Evolutionary conservation across 306 rosid species (phyloP).

Genomic region (Sphenostylis stenocarpa): DNA sequence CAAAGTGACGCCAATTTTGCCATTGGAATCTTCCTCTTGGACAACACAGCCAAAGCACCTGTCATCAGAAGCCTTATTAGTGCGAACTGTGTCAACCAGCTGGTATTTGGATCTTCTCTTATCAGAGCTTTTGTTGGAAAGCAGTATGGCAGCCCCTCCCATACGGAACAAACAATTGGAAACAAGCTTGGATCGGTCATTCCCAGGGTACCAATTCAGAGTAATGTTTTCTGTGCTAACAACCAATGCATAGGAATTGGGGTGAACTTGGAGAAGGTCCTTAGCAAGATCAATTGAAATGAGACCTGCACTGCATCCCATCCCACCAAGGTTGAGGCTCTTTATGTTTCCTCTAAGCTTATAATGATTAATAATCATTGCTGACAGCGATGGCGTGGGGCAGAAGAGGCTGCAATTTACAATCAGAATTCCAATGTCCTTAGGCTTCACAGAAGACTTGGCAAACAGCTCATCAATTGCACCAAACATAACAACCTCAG

Average conservation of each 20-base stretch:
- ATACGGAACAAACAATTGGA: slow-evolving; percentile 80
- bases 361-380: slow-evolving; percentile 82
- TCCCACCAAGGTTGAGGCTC: slow-evolving; percentile 83
- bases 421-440: slow-evolving; percentile 75
- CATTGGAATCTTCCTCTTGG: slow-evolving; percentile 74
- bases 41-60: slow-evolving; percentile 77
- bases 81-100: slow-evolving; percentile 71
- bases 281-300: slow-evolving; percentile 83
- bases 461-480: slow-evolving; percentile 78
- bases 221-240: slow-evolving; percentile 88
- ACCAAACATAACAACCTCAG: slow-evolving; percentile 60
- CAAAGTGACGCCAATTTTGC: slow-evolving; percentile 76
- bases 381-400: slow-evolving; percentile 88
- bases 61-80: slow-evolving; percentile 76
- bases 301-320: slow-evolving; percentile 90
- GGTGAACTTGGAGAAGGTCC: slow-evolving; percentile 85
- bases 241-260: slow-evolving; percentile 81
- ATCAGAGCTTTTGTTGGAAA: slow-evolving; percentile 71
- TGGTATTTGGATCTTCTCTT: slow-evolving; percentile 70
- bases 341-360: slow-evolving; percentile 76
- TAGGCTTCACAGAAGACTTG: slow-evolving; percentile 66
- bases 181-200: slow-evolving; percentile 84
- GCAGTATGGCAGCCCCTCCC: slow-evolving; percentile 85
- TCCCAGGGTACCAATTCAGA: slow-evolving; percentile 83
- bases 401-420: slow-evolving; percentile 84